These are phyloP conservation scores for Marasmius sp. DNA, from an alignment of 1,284 basidiomycete species.

Conservation along the genomic window DNA sequence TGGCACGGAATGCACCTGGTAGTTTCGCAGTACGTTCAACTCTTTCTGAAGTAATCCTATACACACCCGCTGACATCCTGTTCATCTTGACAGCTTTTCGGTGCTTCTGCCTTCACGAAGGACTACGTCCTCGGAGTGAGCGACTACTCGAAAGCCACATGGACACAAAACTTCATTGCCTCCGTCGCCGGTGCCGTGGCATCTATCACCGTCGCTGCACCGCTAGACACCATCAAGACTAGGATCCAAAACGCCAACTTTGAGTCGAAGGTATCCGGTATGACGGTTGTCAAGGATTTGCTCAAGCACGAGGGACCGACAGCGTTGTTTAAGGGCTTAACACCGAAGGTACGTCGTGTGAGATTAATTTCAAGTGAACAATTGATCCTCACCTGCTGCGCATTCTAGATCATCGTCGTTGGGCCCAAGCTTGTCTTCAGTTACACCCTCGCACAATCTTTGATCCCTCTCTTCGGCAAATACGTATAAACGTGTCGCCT, in stretches of 20 bases:
- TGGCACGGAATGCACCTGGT: constrained; percentile 96
- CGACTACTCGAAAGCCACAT: constrained; percentile 93
- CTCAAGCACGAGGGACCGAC: constrained; percentile 81
- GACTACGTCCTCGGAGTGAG: constrained; percentile 88
- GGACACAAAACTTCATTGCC: constrained; percentile 94
- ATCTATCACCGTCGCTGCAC: constrained; percentile 94
- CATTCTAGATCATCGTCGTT: constrained; percentile 85
- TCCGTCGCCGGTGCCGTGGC: constrained; percentile 93
- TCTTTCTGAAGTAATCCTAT: neutral
- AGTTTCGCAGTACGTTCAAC: constrained; percentile 79
- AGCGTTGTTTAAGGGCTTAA: constrained; percentile 97
- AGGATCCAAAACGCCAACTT: constrained; percentile 99
- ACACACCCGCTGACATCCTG: neutral
- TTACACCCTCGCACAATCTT: constrained; percentile 94
- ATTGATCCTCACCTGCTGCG: neutral
- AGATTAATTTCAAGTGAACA: neutral
- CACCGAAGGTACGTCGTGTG: constrained; percentile 73
- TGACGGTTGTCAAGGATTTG: constrained; percentile 86
- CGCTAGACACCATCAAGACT: constrained; percentile 95
- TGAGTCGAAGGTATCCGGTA: constrained; percentile 87
- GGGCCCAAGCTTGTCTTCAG: constrained; percentile 98
- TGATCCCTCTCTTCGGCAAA: constrained; percentile 93
- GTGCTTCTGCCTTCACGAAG: constrained; percentile 93
- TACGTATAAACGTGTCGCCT: constrained; percentile 60
- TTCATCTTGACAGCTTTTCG: constrained; percentile 72